phyloP scores from a whole-genome alignment of 2,329 filamentous ascomycete species.

The Colletotrichum paranaense region DNA sequence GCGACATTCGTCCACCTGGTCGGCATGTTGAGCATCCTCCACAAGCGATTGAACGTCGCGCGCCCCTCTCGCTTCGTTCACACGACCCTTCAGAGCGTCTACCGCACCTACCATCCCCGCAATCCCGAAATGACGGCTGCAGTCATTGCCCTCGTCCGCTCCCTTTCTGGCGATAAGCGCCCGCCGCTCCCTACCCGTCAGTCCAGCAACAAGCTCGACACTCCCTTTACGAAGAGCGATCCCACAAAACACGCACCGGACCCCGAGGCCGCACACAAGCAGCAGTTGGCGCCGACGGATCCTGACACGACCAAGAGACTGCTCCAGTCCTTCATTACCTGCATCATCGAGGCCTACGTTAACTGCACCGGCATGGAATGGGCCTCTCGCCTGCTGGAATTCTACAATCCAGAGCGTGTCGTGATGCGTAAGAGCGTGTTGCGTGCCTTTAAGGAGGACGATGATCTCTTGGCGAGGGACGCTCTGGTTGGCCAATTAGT shows the following conservation, averaged over 20 bases:
- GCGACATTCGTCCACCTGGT: conserved; percentile 76
- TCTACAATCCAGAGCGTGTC: conserved; percentile 71
- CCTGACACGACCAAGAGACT: conserved; percentile 71
- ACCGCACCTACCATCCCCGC: conserved; percentile 72
- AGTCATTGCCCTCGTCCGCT: conserved; percentile 77
- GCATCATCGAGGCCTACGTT: conserved; percentile 80
- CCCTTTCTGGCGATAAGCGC: conserved; percentile 73
- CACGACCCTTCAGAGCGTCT: conserved; percentile 78
- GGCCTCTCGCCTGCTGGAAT: conserved; percentile 75
- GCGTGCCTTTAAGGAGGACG: conserved; percentile 73
- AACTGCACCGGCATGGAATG: conserved; percentile 70
- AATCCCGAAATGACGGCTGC: conserved; percentile 76
- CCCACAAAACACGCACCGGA: conserved; percentile 69
- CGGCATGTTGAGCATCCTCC: conserved; percentile 78
- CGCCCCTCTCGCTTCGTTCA: conserved; percentile 83
- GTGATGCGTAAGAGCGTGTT: conserved; percentile 72
- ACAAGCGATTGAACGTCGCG: conserved; percentile 80
- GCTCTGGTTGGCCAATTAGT: conserved; percentile 78
- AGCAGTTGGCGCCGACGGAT: conserved; percentile 67
- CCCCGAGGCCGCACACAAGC: conserved; percentile 66
- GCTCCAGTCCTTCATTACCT: conserved; percentile 82
- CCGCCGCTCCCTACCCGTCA: conserved; percentile 70
- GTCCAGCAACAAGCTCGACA: conserved; percentile 68
- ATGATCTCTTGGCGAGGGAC: conserved; percentile 70
- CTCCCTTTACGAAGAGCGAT: conserved; percentile 65